Evolutionary conservation across 2,329 filamentous ascomycete genomes (phyloP).

Genomic region (Penicillium hesseltinei): DNA sequence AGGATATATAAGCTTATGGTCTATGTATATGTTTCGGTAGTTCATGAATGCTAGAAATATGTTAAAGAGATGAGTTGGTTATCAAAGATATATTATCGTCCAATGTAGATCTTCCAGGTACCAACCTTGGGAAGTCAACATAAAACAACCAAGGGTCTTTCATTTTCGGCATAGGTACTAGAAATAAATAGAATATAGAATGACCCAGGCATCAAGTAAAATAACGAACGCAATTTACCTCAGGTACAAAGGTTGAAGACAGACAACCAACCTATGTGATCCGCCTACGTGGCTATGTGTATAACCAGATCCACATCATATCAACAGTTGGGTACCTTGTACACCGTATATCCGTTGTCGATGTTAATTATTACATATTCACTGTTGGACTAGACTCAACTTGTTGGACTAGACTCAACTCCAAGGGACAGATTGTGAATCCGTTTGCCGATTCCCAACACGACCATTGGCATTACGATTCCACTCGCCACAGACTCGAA

Average conservation of each 20-base stretch:
- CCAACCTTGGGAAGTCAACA: not conserved
- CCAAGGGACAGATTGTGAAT: slow-evolving; percentile 2
- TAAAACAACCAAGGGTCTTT: not conserved
- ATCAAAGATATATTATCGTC: not conserved
- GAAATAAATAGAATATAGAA: not conserved
- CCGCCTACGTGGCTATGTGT: not conserved
- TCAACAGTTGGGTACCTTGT: not conserved
- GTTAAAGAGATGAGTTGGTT: not conserved
- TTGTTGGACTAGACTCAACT: not conserved
- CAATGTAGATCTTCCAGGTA: not conserved
- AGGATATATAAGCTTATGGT: not conserved
- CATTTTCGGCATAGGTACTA: not conserved
- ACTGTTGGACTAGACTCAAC: not conserved
- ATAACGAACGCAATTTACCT: not conserved
- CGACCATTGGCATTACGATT: not conserved
- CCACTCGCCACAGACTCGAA: not conserved
- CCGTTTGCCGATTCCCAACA: slow-evolving; percentile 6
- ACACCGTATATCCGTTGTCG: not conserved
- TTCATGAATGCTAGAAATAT: not conserved
- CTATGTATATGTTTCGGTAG: not conserved
- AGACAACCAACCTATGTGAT: not conserved
- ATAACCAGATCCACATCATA: not conserved
- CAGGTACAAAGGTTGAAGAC: not conserved
- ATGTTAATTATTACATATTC: not conserved
- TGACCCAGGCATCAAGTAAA: not conserved